Evolutionary conservation across 2,329 filamentous ascomycete species (phyloP), one percentile per base, ranked within the genome.

Genomic region (Spiromastix sp.): DNA sequence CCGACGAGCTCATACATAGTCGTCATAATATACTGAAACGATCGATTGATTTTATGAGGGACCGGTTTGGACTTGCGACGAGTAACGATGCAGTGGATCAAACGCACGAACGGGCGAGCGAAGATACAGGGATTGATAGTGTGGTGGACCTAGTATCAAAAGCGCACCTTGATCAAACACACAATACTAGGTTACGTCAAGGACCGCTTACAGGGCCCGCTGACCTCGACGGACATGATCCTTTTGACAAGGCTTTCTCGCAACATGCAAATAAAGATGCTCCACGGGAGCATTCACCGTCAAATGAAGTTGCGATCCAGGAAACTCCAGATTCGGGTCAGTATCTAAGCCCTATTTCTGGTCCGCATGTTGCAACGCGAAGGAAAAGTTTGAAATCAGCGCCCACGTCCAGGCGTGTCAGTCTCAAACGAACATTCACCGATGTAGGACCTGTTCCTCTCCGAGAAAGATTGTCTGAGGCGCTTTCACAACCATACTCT

Each of bases 21-120:
- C 81, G 91, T 36, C 87, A 96, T 57, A 93, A 85, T 66, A 81
- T 94, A 21, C 59, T 98, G 51, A 94, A 93, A 62, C 75, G 89
- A 40, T 93, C 87, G 6, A 80, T 95, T 53, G 91, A 96, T 58
- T 95, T 96, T 54, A 93, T 98, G 82, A 82, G 84, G 52, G 86
- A 95, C 55, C 83, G 84, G 44, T 74, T 93, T 60, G 83, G 83
- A 44, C 89, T 85, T 80, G 75, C 81, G 20, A 72, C 79, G 20
- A 76, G 74, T 34, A 82, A 81, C 52, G 76, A 82, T 10, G 84
- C 77, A 8, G 77, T 94, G 46, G 79, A 80, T 29, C 85, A 78
- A 52, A 86, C 85, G 11, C 85, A 94, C 58, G 85, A 87, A 35
- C 79, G 83, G 51, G 70, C 82, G 34, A 78, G 74, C 42, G 87